Evolutionary conservation across 495 filamentous ascomycete species (phyloP).

Genomic region (Letharia columbiana): DNA sequence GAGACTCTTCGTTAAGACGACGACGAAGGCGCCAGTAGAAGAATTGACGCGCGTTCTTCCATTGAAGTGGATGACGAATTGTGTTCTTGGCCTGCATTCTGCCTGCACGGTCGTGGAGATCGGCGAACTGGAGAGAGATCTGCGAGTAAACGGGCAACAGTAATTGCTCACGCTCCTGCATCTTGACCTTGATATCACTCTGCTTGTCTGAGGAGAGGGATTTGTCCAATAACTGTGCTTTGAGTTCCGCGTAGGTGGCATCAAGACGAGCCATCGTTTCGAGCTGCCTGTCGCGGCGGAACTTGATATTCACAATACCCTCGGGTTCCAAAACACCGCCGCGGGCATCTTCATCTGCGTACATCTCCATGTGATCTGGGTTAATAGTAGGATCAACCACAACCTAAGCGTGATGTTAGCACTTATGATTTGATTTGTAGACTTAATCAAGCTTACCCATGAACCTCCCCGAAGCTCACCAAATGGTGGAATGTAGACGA

Average conservation of each 20-base stretch:
- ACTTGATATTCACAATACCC: constrained; percentile 98
- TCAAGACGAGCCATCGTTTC: constrained; percentile 97
- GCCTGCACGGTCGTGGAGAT: constrained; percentile 93
- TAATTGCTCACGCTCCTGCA: constrained; percentile 78
- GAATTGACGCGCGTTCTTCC: constrained; percentile 89
- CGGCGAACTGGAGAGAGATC: constrained; percentile 88
- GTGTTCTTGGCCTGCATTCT: constrained; percentile 96
- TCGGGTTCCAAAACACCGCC: constrained; percentile 97
- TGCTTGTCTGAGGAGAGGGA: constrained; percentile 63
- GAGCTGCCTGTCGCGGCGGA: constrained; percentile 91
- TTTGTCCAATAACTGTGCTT: constrained; percentile 62
- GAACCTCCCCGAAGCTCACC: constrained; percentile 98
- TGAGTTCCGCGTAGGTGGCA: constrained; percentile 69
- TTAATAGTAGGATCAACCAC: constrained; percentile 98
- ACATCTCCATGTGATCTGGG: constrained; percentile 96
- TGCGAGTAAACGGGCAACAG: constrained; percentile 89
- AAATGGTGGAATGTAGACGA: constrained; percentile 95
- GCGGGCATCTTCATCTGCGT: constrained; percentile 90
- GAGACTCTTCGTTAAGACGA: constrained; percentile 90
- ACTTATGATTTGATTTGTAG: constrained; percentile 4
- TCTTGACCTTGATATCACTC: constrained; percentile 70
- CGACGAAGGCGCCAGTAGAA: constrained; percentile 99
- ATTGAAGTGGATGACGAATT: constrained; percentile 74
- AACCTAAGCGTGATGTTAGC: constrained; percentile 47
- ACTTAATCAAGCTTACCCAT: constrained; percentile 52